Base-by-base conservation (phyloP, 208 protist species). In the Spongospora subterranea region DNA sequence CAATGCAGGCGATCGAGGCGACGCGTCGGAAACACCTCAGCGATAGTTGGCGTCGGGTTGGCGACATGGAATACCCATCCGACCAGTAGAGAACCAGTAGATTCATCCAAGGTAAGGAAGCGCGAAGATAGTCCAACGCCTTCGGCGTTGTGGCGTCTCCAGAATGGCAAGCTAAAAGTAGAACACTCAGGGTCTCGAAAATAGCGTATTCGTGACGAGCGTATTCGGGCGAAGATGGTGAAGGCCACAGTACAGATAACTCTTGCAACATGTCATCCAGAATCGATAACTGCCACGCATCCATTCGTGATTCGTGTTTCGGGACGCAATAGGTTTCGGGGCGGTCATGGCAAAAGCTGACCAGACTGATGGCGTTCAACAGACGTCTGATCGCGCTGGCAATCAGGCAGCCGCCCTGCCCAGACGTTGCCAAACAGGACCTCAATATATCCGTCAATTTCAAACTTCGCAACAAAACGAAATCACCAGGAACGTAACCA, bases 151-250 rank as follows among this genome's bases (percentile, higher is more conserved):
- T 40, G 35, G n/a, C 35, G 17, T 82, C 13, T 32, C 20, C 29
- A 32, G 54, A 17, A 65, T 65, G 54, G 71, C 71, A 82, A 43
- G 71, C n/a, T 35, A 82, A n/a, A 43, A 82, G 6, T 13, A 82
- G n/a, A 82, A 82, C 71, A n/a, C 71, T 82, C 17, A 82, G n/a
- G 40, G 35, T 82, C 40, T 82, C 71, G 40, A 35, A 82, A 45
- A 82, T 35, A 35, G 40, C 71, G 40, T 82, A 39, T 43, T 82
- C 71, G n/a, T 82, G 71, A 6, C 17, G n/a, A 82, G 71, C 6
- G 35, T 82, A 82, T 6, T 6, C 71, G 6, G 11, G 6, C 40
- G 6, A 6, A 35, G 71, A 35, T 20, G 71, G 35, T 6, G 71
- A 82, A 39, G 71, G 71, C 71, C 71, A 82, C 17, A 17, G 35